Evolutionary conservation across 2,329 filamentous ascomycete genomes (phyloP).

Genomic region (Colletotrichum sp.): DNA sequence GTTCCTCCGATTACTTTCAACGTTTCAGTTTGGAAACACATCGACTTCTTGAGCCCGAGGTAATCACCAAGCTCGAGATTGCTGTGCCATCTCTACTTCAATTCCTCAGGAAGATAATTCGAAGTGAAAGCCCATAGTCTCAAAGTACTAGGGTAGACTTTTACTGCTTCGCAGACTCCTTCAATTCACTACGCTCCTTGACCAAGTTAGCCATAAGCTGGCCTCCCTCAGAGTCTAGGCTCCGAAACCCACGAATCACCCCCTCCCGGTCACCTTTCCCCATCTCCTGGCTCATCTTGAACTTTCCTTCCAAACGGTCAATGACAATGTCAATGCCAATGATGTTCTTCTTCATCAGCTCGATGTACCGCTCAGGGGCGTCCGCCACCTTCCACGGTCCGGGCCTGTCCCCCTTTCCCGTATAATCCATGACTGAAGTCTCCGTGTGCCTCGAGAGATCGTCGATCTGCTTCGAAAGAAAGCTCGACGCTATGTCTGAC

Average conservation of each 20-base stretch:
- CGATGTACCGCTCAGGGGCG: constrained; percentile 60
- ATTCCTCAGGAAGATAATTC: neutral
- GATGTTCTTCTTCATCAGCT: constrained; percentile 62
- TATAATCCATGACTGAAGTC: constrained; percentile 61
- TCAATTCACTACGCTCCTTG: constrained; percentile 31
- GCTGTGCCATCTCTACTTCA: neutral
- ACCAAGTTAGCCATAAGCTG: constrained; percentile 36
- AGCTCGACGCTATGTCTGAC: constrained; percentile 47
- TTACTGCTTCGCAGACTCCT: constrained; percentile 18
- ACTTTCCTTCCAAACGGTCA: constrained; percentile 62
- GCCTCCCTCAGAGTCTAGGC: constrained; percentile 33
- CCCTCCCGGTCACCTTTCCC: constrained; percentile 58
- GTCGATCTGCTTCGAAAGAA: constrained; percentile 55
- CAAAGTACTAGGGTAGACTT: rapidly evolving
- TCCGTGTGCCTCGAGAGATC: constrained; percentile 60
- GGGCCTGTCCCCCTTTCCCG: constrained; percentile 35
- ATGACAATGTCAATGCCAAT: constrained; percentile 66
- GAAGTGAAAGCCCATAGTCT: rapidly evolving
- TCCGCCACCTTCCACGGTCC: constrained; percentile 62
- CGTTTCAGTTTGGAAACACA: no score
- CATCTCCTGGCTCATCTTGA: constrained; percentile 72
- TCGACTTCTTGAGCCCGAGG: no score
- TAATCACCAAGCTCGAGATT: no score
- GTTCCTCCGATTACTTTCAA: no score
- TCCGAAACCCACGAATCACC: constrained; percentile 60